Evolutionary conservation across 441 rosid species (phyloP), one percentile per base, ranked within the genome.

Genomic region (Adansonia grandidieri): DNA sequence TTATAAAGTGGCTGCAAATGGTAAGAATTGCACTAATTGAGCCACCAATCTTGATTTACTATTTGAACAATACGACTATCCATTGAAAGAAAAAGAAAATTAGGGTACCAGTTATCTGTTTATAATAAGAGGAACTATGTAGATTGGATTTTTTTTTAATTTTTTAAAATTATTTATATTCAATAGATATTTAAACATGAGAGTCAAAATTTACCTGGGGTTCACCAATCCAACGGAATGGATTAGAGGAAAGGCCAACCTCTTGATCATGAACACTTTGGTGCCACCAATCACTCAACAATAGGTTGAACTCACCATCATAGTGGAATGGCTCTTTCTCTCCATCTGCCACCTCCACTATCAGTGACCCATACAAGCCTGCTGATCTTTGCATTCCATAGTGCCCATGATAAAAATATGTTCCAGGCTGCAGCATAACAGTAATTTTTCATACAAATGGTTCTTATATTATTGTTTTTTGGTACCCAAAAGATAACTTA

Each of bases 201-300:
- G 28, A 24, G 1, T 24, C 28, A 24, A 24, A 24, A 0, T 24
- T 24, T 61, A 91, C 97, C 89, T 94, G 89, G 14, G 98, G 84
- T 82, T 94, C 98, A 54, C 91, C 92, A 56, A 91, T 87, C 97
- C 97, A 93, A 1, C 91, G 95, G 40, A 93, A 76, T 0, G 96
- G 94, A 8, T 47, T 80, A 24, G 95, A 84, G 79, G 97, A 89
- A 51, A 94, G 94, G 72, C 91, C 94, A 11, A 90, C 79, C 79
- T 93, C 95, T 86, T 94, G 98, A 4, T 86, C 84, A 32, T 84
- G 88, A 69, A 83, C 84, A 68, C 74, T 77, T 15, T 53, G 4
- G 79, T 92, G 97, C 96, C 97, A 93, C 95, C 97, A 94, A 50
- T 94, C 98, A 66, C 97, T 94, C 28, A 94, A 67, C 68, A 94